A percentile compares a stretch with the other conserved stretches of the same genome.
These are phyloP conservation scores for Arthrobotrys pseudoclavata DNA, from an alignment of 2,329 filamentous ascomycete genomes.

Conservation along the genomic window DNA sequence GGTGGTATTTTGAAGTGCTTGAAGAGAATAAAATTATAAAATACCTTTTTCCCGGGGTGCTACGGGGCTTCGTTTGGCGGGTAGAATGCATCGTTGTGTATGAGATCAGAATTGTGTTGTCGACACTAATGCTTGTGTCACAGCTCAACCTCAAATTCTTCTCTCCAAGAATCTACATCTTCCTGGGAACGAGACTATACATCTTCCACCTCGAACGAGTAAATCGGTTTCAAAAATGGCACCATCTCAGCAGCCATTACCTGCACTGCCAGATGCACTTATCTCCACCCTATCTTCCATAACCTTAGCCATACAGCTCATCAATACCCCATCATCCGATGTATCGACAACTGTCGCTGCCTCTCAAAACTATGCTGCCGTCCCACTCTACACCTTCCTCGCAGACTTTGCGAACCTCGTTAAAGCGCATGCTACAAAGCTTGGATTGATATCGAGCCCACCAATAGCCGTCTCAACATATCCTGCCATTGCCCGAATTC, in stretches of 20 bases:
- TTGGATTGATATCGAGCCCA: slow-evolving; percentile 48
- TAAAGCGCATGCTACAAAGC: slow-evolving; percentile 52
- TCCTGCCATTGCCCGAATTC: slow-evolving; percentile 48
- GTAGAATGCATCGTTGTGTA: too few species aligned
- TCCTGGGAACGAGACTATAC: too few species aligned
- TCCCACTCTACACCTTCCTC: slow-evolving; percentile 53
- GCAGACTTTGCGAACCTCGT: slow-evolving; percentile 56
- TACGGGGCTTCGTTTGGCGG: too few species aligned
- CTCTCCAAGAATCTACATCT: slow-evolving; percentile 13
- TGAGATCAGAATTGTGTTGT: slow-evolving; percentile 11
- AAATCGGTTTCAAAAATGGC: slow-evolving; percentile 34
- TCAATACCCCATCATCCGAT: slow-evolving; percentile 35
- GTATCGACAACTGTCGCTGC: slow-evolving; percentile 4
- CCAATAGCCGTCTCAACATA: slow-evolving; percentile 44
- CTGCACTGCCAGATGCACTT: slow-evolving; percentile 34
- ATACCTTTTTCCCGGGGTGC: too few species aligned
- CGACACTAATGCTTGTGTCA: slow-evolving; percentile 33
- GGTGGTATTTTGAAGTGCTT: background rate
- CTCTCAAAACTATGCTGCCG: slow-evolving; percentile 34
- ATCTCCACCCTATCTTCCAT: slow-evolving; percentile 43
- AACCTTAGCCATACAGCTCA: slow-evolving; percentile 27
- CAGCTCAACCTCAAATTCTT: slow-evolving; percentile 33
- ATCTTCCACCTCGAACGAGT: background rate
- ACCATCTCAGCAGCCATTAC: slow-evolving; percentile 9
- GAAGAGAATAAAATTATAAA: too few species aligned